Base-by-base conservation (phyloP, 352 stramenopile genomes). In the Globisporangium solare region DNA sequence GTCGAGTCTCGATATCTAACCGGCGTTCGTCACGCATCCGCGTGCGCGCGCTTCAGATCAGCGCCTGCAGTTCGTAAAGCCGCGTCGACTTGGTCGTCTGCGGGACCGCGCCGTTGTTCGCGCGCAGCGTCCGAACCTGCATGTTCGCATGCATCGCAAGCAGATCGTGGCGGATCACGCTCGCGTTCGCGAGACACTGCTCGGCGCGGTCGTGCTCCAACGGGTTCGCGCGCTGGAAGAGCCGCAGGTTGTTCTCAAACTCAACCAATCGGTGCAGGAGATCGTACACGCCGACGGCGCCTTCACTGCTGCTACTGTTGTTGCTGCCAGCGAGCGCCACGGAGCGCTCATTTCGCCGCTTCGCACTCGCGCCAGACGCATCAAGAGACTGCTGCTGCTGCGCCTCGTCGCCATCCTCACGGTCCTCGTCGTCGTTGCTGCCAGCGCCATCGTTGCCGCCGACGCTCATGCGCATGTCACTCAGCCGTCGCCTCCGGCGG, bases 111-210 rank as follows among this genome's bases (percentile, higher is more conserved):
- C 18, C 45, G 10, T 31, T 37, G 46, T 20, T 54, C 46, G 54
- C 56, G 17, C 56, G 56, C 40, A 62, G n/a, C 18, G 56, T 51
- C 47, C 56, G 56, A 48, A 52, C 56, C 32, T 56, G 40, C 56
- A 56, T 56, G 40, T 51, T 56, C 18, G 56, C 56, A n/a, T 62
- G 48, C 56, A 56, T 35, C 15, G 56, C 56, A 24, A 62, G 56
- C 56, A 62, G 48, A 40, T 62, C 48, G 31, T 62, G 56, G 31
- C 41, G 56, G 14, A 62, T 62, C 27, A 57, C 48, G 6, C 39
- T 56, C 6, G 56, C 40, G 17, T 56, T 62, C 27, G 56, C 56
- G 40, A 62, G 56, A 18, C 56, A 57, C 41, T 62, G 56, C 56
- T 62, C 47, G 39, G 55, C 24, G 31, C 56, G 56, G 0, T 17